These are phyloP conservation scores for Pseudopithomyces chartarum DNA, from an alignment of 2,329 filamentous ascomycete genomes.

Conservation along the genomic window DNA sequence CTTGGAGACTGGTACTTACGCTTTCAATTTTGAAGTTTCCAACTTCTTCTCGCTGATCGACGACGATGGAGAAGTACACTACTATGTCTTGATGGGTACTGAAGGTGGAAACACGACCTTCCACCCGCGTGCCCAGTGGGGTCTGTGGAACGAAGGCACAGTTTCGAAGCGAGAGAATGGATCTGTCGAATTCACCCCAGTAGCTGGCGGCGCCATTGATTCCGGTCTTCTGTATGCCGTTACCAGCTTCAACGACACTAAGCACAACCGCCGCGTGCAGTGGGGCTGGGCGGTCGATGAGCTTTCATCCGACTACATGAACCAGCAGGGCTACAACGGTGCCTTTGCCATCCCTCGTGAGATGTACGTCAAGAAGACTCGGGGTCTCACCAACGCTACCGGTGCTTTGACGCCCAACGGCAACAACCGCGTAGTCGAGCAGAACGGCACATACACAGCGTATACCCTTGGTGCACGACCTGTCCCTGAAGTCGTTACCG, in stretches of 20 bases:
- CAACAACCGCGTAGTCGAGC: constrained; percentile 41
- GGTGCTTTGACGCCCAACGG: constrained; percentile 40
- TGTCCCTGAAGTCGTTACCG: constrained; percentile 50
- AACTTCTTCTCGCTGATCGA: constrained; percentile 54
- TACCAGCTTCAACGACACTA: constrained; percentile 54
- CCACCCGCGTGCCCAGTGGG: constrained; percentile 48
- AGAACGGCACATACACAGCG: constrained; percentile 49
- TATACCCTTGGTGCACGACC: constrained; percentile 52
- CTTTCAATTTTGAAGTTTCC: constrained; percentile 55
- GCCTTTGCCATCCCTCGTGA: constrained; percentile 51
- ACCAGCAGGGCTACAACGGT: constrained; percentile 53
- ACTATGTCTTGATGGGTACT: constrained; percentile 50
- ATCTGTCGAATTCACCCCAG: constrained; percentile 50
- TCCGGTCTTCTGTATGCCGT: constrained; percentile 53
- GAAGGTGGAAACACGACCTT: constrained; percentile 53
- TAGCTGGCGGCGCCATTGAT: constrained; percentile 51
- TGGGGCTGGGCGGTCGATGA: constrained; percentile 56
- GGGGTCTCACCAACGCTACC: constrained; percentile 43
- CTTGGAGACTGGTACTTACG: constrained; percentile 52
- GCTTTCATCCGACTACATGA: constrained; percentile 45
- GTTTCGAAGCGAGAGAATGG: constrained; percentile 50
- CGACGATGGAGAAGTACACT: constrained; percentile 50
- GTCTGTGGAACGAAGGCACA: constrained; percentile 53
- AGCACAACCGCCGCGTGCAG: constrained; percentile 54
- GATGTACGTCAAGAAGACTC: constrained; percentile 53